Evolutionary conservation across 1,139 yeast species (phyloP), one percentile per base, ranked within the genome.

Genomic region (Pichia sp.): DNA sequence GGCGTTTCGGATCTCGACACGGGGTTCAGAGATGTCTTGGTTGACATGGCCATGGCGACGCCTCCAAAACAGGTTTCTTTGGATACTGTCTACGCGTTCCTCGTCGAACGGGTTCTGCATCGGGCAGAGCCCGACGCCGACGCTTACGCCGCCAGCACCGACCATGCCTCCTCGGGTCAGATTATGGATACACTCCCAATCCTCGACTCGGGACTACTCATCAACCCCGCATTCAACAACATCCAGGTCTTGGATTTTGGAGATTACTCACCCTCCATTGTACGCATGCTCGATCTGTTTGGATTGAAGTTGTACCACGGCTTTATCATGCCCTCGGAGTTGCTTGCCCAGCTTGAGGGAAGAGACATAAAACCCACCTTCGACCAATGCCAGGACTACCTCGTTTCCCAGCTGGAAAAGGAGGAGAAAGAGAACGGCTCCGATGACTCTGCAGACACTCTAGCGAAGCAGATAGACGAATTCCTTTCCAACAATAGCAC

Each of bases 171-270:
- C 30, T 15, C 29, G 26, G 32, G 11, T 6, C 45, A 49, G 4
- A 43, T 53, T 1, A 8, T 54, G 26, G 59, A 65, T 40, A 57
- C 60, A 44, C 72, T 92, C 47, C 96, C 96, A 0, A 70, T 75
- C 42, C 71, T 92, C 46, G 85, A 84, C 59, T 76, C 85, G 0
- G 97, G 97, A 0, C 73, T 90, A 49, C 79, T 82, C 50, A 84
- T 90, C 11, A 83, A 90, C 63, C 92, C 96, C 0, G 75, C 78
- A 49, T 80, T 92, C 61, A 78, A 81, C 61, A 31, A 59, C 32
- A 64, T 60, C 7, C 34, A 55, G 0, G 62, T 71, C 6, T 56
- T 56, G 19, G 62, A 61, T 49, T 66, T 68, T 70, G 51, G 67
- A 63, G 49, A 54, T 0, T 53, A 59, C 7, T 55, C 66, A 1